Conservation (phyloP, 345 rosid species). For the Garcia nutans region DNA sequence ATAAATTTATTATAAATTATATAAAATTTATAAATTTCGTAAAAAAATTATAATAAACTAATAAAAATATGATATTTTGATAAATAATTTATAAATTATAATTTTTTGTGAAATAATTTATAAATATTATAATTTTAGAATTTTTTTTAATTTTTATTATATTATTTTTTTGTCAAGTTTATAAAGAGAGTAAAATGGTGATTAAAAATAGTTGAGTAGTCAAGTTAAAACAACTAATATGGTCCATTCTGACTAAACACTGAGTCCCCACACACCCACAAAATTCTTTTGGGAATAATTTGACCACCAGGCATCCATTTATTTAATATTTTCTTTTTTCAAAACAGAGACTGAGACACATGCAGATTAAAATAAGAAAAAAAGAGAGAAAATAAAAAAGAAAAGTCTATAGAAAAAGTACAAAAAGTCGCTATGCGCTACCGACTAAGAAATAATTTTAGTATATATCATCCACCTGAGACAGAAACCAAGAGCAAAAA, state of each 20-base stretch:
- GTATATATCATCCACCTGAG: slow-evolving; percentile 9
- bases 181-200: too few relatives aligned
- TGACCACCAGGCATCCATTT: slow-evolving; percentile 28
- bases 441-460: neutral
- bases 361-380: neutral
- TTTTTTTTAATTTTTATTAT: too few relatives aligned
- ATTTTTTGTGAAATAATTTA: too few relatives aligned
- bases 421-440: slow-evolving; percentile 1
- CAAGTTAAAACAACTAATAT: too few relatives aligned
- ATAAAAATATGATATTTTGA: too few relatives aligned
- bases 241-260: neutral
- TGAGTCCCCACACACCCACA: slow-evolving; percentile 24
- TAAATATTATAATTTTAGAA: too few relatives aligned
- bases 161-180: too few relatives aligned
- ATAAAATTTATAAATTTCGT: too few relatives aligned
- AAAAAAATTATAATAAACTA: too few relatives aligned
- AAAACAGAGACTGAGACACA: neutral
- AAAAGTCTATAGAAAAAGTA: neutral
- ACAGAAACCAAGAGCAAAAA: slow-evolving; percentile 5
- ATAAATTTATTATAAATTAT: too few relatives aligned
- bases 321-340: neutral
- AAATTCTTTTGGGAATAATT: slow-evolving; percentile 16
- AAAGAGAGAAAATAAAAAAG: neutral
- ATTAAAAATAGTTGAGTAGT: too few relatives aligned
- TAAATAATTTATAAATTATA: too few relatives aligned